These are phyloP conservation scores for Rutstroemia sp. DNA, from an alignment of 2,329 filamentous ascomycete genomes.

Conservation along the genomic window DNA sequence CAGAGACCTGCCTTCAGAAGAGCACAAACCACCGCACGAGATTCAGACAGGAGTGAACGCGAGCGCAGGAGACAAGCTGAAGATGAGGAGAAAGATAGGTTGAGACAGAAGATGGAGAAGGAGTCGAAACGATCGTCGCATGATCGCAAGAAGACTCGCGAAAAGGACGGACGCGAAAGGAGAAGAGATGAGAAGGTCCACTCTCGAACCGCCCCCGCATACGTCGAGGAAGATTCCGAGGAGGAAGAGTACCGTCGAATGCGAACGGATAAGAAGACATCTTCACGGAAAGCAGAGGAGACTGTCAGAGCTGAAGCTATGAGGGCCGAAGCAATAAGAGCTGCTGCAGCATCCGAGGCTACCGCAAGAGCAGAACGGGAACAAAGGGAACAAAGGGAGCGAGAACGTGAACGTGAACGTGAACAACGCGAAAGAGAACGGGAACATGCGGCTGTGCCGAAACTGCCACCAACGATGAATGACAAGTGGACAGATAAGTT, in stretches of 20 bases:
- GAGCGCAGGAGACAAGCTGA: conserved; percentile 28
- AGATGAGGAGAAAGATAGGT: conserved; percentile 26
- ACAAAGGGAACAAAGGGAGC: not conserved
- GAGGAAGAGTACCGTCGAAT: conserved; percentile 16
- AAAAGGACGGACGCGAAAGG: conserved; percentile 34
- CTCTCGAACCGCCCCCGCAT: conserved; percentile 8
- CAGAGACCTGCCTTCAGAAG: conserved; percentile 29
- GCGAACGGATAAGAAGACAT: conserved; percentile 19
- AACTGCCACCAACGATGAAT: conserved; percentile 12
- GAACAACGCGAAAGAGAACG: conserved; percentile 2
- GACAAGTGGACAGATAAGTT: conserved; percentile 23
- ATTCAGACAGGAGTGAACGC: conserved; percentile 26
- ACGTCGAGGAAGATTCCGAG: conserved; percentile 25
- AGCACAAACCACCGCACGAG: conserved; percentile 23
- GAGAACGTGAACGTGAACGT: not conserved
- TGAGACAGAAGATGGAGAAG: conserved; percentile 26
- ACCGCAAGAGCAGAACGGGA: not conserved
- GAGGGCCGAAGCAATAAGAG: not conserved
- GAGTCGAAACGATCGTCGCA: conserved; percentile 25
- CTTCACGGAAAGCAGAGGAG: conserved; percentile 21
- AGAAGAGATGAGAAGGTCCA: conserved; percentile 26
- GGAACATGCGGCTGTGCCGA: not conserved
- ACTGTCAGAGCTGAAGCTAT: conserved; percentile 5
- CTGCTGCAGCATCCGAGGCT: not conserved
- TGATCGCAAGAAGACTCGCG: conserved; percentile 30